Evolutionary conservation across 768 basidiomycete species (phyloP), one percentile per base, ranked within the genome.

Genomic region (Phlebiopsis flavidoalba): DNA sequence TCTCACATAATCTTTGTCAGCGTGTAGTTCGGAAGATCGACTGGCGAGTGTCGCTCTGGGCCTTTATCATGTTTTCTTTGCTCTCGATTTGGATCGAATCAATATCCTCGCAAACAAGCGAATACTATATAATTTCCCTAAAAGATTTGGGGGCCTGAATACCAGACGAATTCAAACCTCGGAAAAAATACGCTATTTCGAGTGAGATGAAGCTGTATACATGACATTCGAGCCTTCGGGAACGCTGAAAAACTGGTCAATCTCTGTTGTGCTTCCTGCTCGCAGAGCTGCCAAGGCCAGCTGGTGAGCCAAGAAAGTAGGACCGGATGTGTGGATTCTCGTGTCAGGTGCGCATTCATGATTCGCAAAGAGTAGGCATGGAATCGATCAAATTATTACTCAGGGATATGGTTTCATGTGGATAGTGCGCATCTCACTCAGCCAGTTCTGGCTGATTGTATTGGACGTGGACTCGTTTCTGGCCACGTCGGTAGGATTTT

Each of bases 51-150:
- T 82, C 84, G 75, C 65, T 83, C 4, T 85, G 83, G 83, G 82
- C 84, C 3, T 77, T 73, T 53, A 72, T 84, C 63, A 87, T 86
- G 84, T 88, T n/a, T n/a, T 88, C 73, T 84, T 85, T 63, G 72
- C 77, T 21, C 71, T 87, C 33, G 83, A 85, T 63, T 64, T 85
- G 53, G 86, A 86, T 65, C 74, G 87, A 26, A 76, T 74, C 53
- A 89, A 88, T 67, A 75, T 88, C n/a, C 35, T 79, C 80, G 0
- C 84, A 85, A 68, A 0, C 84, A 85, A 68, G 87, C 88, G 35
- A 87, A 87, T 62, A 80, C 85, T 1, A 87, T n/a, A 88, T 70
- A 88, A 86, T 69, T 82, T 90, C 64, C n/a, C 72, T 89, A n/a
- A 61, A 73, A 1, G 86, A 89, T 65, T 76, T 89, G 8, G 68